phyloP scores from a whole-genome alignment of 140 eudicot species.

The Ambrosia hybrid region DNA sequence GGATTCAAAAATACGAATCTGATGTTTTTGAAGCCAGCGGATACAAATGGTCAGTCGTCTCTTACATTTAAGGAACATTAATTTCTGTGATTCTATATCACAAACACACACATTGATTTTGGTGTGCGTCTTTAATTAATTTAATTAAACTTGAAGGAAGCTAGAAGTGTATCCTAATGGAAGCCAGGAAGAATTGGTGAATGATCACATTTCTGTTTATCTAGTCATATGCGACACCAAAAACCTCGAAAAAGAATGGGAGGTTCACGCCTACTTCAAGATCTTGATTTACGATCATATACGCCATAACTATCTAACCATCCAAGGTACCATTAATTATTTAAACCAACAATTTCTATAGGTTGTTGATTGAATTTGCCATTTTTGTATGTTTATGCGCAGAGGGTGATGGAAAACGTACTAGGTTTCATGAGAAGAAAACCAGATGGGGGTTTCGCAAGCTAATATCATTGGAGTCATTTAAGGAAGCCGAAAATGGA shows the following conservation, averaged over 20 bases:
- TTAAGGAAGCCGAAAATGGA: constrained; percentile 37
- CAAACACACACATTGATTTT: too few species aligned
- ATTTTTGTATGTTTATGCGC: neutral
- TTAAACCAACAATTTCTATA: too few species aligned
- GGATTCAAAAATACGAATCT: constrained; percentile 33
- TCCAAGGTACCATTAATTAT: constrained; percentile 31
- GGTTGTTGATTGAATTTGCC: too few species aligned
- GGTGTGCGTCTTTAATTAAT: too few species aligned
- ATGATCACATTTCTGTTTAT: constrained; percentile 42
- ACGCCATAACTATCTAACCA: constrained; percentile 43
- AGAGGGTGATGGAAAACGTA: constrained; percentile 33
- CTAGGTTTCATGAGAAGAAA: constrained; percentile 36
- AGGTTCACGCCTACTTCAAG: constrained; percentile 34
- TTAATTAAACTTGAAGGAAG: constrained; percentile 30
- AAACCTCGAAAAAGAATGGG: constrained; percentile 29
- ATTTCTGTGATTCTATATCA: too few species aligned
- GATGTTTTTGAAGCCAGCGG: constrained; percentile 38
- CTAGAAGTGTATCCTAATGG: constrained; percentile 48
- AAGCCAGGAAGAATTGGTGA: constrained; percentile 26
- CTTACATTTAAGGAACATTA: too few species aligned
- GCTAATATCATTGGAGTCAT: constrained; percentile 39
- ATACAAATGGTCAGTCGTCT: constrained; percentile 38
- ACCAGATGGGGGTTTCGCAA: constrained; percentile 36
- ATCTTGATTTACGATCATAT: constrained; percentile 45
- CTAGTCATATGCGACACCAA: constrained; percentile 38